Conservation (phyloP, 805 yeast genomes). For the Yarrowia sp. region DNA sequence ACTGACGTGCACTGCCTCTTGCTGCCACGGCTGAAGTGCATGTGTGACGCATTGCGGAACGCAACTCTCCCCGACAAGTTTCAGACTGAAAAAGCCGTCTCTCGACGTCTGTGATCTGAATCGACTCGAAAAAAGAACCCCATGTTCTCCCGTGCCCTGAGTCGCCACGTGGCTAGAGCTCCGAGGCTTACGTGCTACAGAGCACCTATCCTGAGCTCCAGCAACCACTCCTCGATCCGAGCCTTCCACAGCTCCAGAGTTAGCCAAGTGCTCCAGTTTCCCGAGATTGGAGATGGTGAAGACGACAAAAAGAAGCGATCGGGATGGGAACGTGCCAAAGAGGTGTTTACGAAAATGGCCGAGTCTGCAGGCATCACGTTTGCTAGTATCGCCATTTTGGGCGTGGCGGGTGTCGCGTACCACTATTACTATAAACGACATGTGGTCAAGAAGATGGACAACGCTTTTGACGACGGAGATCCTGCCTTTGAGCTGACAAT, state of each 20-base stretch:
- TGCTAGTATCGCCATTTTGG: conserved; percentile 65
- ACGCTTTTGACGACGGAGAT: conserved; percentile 67
- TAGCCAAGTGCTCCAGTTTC: neutral
- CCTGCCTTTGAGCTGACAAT: conserved; percentile 59
- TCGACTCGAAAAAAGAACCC: neutral
- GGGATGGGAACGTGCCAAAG: conserved; percentile 22
- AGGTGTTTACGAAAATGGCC: conserved; percentile 29
- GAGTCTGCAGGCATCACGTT: conserved; percentile 74
- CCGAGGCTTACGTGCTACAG: neutral
- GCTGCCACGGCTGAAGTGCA: conserved; percentile 25
- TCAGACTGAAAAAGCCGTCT: neutral
- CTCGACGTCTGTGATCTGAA: no score
- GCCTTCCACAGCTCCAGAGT: neutral
- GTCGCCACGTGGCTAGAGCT: neutral
- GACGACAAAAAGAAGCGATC: conserved; percentile 21
- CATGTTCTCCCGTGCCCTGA: neutral
- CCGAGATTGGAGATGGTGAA: conserved; percentile 26
- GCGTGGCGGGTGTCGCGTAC: conserved; percentile 68
- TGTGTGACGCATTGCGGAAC: neutral
- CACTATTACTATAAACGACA: conserved; percentile 60
- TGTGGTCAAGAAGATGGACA: conserved; percentile 61
- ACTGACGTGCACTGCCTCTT: neutral
- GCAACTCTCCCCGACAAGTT: neutral
- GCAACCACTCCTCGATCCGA: neutral
- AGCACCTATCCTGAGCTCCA: neutral